Conservation (phyloP, 139 green algal genomes). For the Chlamydomonas schloesseri region DNA sequence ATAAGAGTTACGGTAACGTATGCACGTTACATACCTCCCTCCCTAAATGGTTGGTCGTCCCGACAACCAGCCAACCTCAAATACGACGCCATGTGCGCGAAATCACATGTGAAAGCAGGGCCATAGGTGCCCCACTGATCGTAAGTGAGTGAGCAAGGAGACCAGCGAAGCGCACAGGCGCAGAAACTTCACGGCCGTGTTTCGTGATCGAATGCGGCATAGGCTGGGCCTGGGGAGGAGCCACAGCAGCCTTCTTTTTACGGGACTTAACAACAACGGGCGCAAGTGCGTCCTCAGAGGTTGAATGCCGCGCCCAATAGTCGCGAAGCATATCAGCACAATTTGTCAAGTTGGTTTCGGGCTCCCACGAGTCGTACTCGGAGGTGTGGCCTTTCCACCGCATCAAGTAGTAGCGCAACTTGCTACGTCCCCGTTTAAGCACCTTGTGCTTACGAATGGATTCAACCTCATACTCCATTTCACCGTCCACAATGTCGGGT, state of each 20-base stretch:
- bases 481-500: background rate
- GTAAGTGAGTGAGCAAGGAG: background rate
- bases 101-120: background rate
- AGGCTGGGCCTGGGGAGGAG: background rate
- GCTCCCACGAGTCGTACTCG: constrained; percentile 7
- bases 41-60: too few species aligned
- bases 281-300: background rate
- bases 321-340: background rate
- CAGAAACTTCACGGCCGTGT: background rate
- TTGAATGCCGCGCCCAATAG: background rate
- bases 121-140: background rate
- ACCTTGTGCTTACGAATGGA: background rate
- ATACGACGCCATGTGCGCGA: too few species aligned
- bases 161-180: background rate
- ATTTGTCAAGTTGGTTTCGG: background rate
- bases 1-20: too few species aligned
- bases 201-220: background rate
- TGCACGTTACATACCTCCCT: too few species aligned
- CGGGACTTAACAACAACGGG: background rate
- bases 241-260: too few species aligned
- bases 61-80: too few species aligned
- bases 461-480: background rate
- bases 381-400: background rate
- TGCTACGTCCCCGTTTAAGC: background rate
- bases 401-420: background rate